Evolutionary conservation across 2,329 filamentous ascomycete genomes (phyloP).

Genomic region (Cladosporium sphaerospermum): DNA sequence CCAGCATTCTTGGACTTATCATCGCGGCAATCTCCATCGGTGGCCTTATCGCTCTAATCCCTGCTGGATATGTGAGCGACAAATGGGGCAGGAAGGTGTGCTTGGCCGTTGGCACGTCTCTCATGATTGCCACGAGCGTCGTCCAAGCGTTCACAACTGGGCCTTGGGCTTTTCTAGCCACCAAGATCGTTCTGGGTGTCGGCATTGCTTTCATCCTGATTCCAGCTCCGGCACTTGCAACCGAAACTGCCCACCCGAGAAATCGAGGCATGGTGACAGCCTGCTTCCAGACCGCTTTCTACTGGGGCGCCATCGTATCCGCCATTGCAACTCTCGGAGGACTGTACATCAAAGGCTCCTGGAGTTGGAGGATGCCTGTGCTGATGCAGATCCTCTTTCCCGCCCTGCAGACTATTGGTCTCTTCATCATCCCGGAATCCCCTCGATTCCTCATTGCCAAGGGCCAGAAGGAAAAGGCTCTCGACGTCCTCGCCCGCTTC

Average conservation of each 20-base stretch:
- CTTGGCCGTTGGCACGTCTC: conserved; percentile 33
- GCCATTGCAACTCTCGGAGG: conserved; percentile 19
- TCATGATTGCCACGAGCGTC: conserved; percentile 18
- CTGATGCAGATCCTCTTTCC: conserved; percentile 17
- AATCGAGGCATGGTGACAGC: conserved; percentile 15
- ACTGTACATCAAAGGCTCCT: conserved; percentile 14
- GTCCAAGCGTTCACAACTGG: conserved; percentile 6
- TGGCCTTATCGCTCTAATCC: conserved; percentile 18
- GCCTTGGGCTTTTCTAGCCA: conserved; percentile 14
- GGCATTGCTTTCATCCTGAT: conserved; percentile 15
- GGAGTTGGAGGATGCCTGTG: conserved; percentile 20
- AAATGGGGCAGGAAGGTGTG: conserved; percentile 22
- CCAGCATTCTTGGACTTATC: conserved; percentile 22
- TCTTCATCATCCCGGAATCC: conserved; percentile 12
- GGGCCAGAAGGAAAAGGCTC: conserved; percentile 10
- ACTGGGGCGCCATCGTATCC: conserved; percentile 17
- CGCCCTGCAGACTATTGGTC: conserved; percentile 9
- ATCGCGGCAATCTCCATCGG: conserved; percentile 19
- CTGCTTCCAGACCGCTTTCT: conserved; percentile 14
- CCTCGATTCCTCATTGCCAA: conserved; percentile 11
- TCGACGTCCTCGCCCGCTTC: conserved; percentile 13
- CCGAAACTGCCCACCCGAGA: conserved; percentile 16
- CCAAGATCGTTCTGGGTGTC: conserved; percentile 15
- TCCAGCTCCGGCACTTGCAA: conserved; percentile 14
- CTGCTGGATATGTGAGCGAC: conserved; percentile 19